Evolutionary conservation across 1,284 basidiomycete genomes (phyloP), one percentile per base, ranked within the genome.

Genomic region (Trichosporon sp.): DNA sequence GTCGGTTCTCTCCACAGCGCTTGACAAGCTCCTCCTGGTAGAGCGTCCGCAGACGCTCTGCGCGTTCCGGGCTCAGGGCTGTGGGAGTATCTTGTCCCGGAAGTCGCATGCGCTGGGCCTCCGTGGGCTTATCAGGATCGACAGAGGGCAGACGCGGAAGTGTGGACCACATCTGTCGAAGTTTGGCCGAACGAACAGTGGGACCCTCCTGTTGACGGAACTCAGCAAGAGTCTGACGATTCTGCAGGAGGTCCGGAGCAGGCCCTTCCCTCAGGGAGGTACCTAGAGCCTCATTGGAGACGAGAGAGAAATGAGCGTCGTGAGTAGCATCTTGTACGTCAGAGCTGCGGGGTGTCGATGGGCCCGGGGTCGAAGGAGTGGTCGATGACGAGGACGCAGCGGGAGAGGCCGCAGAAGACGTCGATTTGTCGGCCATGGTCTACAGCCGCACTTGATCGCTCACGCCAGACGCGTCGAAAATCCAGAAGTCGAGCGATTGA

Each of bases 1-100:
- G 81, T 68, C 81, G 72, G 18, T 77, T 72, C 70, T 79, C 76
- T 44, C 69, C 72, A 77, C 89, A 91, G 69, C 85, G 85, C 64
- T 87, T 85, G 66, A 91, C 83, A 51, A 96, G 84, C 79, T 95
- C 93, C 74, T 88, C 87, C 73, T 91, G 88, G 83, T 95, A 95
- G 83, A 89, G 87, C 68, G 85, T 86, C 74, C 88, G 86, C 75
- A 93, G 84, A 74, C 87, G 85, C 76, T 88, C 87, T 21, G 90
- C 92, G 71, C 87, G 86, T 82, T 92, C 91, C 42, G 84, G 85
- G 47, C 89, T 90, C 73, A 91, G 80, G 65, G 84, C 81, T 25
- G 77, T 75, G 35, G 77, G 66, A 12, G 82, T 83, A 72, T 76
- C 82, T 70, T 83, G 82, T 4, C 80, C 82, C 2, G 82, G 82